A percentile compares a stretch with the other conserved stretches of the same genome.
Conservation (phyloP, 1,284 basidiomycete genomes). For the Prillingera fragicola region DNA sequence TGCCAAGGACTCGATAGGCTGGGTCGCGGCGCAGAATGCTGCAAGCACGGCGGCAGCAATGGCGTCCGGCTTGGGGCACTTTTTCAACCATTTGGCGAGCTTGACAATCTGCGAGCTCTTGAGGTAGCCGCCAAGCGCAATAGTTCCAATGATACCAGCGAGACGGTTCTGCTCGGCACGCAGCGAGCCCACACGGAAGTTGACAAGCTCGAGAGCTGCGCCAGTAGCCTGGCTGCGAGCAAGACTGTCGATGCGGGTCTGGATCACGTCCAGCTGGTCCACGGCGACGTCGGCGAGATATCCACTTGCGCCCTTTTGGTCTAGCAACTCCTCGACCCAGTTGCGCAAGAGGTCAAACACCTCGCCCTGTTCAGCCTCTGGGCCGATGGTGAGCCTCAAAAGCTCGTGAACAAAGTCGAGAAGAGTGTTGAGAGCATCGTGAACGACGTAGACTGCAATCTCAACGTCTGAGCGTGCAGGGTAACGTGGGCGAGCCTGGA, state of each 20-base stretch:
- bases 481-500: conserved; percentile 28
- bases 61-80: conserved; percentile 30
- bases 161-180: conserved; percentile 37
- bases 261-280: conserved; percentile 32
- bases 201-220: conserved; percentile 30
- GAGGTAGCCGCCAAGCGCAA: conserved; percentile 31
- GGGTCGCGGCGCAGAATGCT: conserved; percentile 28
- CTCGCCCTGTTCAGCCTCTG: conserved; percentile 20
- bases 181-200: conserved; percentile 29
- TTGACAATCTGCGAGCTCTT: conserved; percentile 41
- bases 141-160: conserved; percentile 25
- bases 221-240: conserved; percentile 21
- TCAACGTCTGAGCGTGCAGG: conserved; percentile 34
- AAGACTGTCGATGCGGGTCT: conserved; percentile 23
- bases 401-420: conserved; percentile 36
- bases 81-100: conserved; percentile 41
- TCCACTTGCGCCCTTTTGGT: conserved; percentile 24
- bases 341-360: conserved; percentile 28
- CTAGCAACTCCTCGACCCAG: conserved; percentile 32
- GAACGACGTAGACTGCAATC: conserved; percentile 35
- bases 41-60: conserved; percentile 27
- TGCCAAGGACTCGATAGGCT: conserved; percentile 26
- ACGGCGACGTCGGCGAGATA: conserved; percentile 37
- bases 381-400: conserved; percentile 24
- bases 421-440: conserved; percentile 29